Conservation (phyloP, 2,329 filamentous ascomycete species). For the Arthroderma sp. region DNA sequence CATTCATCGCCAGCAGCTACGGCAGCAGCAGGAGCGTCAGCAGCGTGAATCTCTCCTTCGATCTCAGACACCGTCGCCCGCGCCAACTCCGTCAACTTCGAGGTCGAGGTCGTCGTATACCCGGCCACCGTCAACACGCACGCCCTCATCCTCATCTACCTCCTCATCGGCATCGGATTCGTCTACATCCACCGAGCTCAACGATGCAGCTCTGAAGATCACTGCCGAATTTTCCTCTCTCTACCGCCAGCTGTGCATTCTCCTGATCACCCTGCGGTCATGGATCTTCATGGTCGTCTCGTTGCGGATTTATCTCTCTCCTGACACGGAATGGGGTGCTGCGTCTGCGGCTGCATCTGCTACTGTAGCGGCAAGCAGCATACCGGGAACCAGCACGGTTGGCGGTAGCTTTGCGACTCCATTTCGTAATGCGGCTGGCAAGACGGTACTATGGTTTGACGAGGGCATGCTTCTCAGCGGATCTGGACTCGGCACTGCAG, state of each 20-base stretch:
- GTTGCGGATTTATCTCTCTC: constrained; percentile 28
- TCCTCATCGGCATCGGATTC: background rate
- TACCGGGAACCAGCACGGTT: background rate
- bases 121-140: background rate
- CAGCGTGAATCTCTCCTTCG: background rate
- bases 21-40: background rate
- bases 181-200: background rate
- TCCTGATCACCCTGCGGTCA: constrained; percentile 26
- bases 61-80: background rate
- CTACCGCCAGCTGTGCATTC: constrained; percentile 31
- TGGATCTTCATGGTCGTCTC: constrained; percentile 28
- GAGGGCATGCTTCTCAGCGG: background rate
- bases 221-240: constrained; percentile 19
- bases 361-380: constrained; percentile 12
- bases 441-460: background rate
- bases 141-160: background rate
- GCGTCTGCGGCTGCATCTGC: background rate
- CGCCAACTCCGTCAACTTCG: background rate
- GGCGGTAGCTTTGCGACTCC: constrained; percentile 7
- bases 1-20: constrained; percentile 21
- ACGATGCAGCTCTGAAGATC: constrained; percentile 9
- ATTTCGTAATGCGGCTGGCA: background rate
- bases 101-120: background rate
- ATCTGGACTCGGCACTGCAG: background rate
- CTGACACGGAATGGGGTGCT: constrained; percentile 19